Evolutionary conservation across 345 rosid species (phyloP).

Genomic region (Boechera divaricarpa): DNA sequence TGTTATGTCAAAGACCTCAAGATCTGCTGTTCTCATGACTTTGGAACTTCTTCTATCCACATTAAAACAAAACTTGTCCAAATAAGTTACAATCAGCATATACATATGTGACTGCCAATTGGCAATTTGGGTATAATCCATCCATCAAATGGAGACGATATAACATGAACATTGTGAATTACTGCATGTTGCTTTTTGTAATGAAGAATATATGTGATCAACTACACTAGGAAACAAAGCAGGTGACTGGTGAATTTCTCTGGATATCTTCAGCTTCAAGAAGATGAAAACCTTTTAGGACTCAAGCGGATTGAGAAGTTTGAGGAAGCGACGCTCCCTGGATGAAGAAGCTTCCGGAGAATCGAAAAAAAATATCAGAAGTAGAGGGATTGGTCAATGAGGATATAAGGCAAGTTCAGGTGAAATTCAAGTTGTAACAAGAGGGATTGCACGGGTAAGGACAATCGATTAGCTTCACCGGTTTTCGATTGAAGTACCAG

Average conservation of each 20-base stretch:
- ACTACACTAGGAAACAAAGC: constrained; percentile 2
- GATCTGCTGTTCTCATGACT: neutral
- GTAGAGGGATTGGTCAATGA: neutral
- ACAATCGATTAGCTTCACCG: constrained; percentile 74
- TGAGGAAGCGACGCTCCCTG: constrained; percentile 1
- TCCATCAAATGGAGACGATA: neutral
- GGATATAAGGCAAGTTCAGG: constrained; percentile 27
- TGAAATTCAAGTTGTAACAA: constrained; percentile 71
- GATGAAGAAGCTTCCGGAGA: constrained; percentile 3
- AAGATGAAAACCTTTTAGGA: constrained; percentile 12
- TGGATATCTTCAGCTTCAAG: constrained; percentile 31
- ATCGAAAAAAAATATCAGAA: neutral
- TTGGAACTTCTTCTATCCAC: neutral
- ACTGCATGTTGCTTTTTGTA: neutral
- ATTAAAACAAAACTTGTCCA: neutral
- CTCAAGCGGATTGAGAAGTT: neutral
- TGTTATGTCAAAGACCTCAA: neutral
- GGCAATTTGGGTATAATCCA: constrained; percentile 15
- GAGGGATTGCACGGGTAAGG: constrained; percentile 91
- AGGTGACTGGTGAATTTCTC: constrained; percentile 2
- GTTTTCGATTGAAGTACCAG: constrained; percentile 75
- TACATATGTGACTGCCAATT: constrained; percentile 16
- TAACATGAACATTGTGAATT: neutral
- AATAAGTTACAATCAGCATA: constrained; percentile 15
- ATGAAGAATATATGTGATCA: neutral